These are phyloP conservation scores for Fonsecaea pugnacius DNA, from an alignment of 2,329 filamentous ascomycete species.

Conservation along the genomic window DNA sequence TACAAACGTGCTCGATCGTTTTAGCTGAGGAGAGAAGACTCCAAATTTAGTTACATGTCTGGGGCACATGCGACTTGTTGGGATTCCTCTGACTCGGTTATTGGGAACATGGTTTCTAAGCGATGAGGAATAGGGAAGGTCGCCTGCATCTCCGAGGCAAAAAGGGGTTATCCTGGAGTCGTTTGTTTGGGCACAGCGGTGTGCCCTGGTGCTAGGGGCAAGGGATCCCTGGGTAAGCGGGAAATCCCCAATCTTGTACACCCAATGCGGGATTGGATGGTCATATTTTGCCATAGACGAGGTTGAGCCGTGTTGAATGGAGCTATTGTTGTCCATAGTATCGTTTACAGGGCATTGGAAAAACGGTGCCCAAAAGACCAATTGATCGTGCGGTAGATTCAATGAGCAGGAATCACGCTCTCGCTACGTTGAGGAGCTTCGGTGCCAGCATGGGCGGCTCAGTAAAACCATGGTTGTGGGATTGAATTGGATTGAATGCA, in stretches of 20 bases:
- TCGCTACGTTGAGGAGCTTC: not conserved
- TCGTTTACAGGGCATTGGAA: not conserved
- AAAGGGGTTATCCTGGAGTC: slow-evolving; percentile 3
- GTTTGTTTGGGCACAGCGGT: slow-evolving; percentile 2
- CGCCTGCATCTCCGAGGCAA: slow-evolving; percentile 10
- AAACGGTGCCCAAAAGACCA: not conserved
- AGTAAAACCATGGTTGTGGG: not conserved
- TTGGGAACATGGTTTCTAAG: slow-evolving; percentile 8
- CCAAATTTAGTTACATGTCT: not conserved
- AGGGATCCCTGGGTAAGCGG: not conserved
- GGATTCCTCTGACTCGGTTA: slow-evolving; percentile 3
- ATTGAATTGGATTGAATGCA: slow-evolving; percentile 9
- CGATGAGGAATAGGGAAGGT: slow-evolving; percentile 17
- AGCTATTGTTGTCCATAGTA: not conserved
- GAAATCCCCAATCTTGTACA: not conserved
- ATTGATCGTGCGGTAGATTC: not conserved
- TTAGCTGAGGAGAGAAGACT: not conserved
- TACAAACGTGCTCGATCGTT: not conserved
- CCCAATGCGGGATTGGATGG: not conserved
- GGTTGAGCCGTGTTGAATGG: not conserved
- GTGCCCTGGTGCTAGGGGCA: slow-evolving; percentile 4
- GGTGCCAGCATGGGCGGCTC: not conserved
- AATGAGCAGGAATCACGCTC: not conserved
- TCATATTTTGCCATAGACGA: not conserved
- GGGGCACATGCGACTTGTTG: not conserved